A percentile compares a stretch with the other conserved stretches of the same genome.
phyloP scores from a whole-genome alignment of 2,329 filamentous ascomycete species.

The Aspergillus uvarum region DNA sequence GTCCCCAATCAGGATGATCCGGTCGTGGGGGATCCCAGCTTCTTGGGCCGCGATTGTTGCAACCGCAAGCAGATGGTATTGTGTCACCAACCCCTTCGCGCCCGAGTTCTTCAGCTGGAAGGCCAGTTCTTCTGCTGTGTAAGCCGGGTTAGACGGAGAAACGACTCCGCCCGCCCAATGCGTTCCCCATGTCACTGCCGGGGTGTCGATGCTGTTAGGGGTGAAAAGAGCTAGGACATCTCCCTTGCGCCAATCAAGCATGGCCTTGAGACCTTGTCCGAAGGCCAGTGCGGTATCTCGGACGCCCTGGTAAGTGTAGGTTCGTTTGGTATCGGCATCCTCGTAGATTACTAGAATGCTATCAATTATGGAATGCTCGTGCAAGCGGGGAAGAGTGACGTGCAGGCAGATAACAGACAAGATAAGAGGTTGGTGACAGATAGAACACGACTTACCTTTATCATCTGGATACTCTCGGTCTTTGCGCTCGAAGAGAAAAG shows the following conservation, averaged over 20 bases:
- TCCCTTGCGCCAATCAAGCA: constrained; percentile 76
- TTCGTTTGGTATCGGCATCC: constrained; percentile 67
- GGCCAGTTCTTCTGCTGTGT: constrained; percentile 78
- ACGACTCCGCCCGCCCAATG: constrained; percentile 80
- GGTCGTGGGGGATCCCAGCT: constrained; percentile 68
- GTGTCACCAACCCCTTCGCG: constrained; percentile 74
- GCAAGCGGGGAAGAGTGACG: background rate
- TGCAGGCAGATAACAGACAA: too few species aligned
- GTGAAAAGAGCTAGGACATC: constrained; percentile 82
- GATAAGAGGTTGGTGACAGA: too few species aligned
- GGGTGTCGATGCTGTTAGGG: constrained; percentile 82
- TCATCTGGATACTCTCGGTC: constrained; percentile 66
- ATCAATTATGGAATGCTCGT: background rate
- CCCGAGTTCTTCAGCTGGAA: constrained; percentile 79
- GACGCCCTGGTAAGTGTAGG: constrained; percentile 70
- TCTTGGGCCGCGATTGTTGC: constrained; percentile 67
- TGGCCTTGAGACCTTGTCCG: constrained; percentile 71
- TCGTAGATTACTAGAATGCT: constrained; percentile 67
- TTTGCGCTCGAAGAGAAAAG: constrained; percentile 70
- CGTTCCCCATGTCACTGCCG: constrained; percentile 72
- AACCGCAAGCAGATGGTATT: constrained; percentile 63
- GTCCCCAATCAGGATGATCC: constrained; percentile 73
- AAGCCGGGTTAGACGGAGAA: constrained; percentile 85
- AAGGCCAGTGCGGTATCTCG: constrained; percentile 69
- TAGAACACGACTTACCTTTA: constrained; percentile 58